Percentiles rank a stretch among this genome's conserved stretches.
These are phyloP conservation scores for Schizophyllum commune DNA, from an alignment of 1,284 basidiomycete genomes.

Conservation along the genomic window DNA sequence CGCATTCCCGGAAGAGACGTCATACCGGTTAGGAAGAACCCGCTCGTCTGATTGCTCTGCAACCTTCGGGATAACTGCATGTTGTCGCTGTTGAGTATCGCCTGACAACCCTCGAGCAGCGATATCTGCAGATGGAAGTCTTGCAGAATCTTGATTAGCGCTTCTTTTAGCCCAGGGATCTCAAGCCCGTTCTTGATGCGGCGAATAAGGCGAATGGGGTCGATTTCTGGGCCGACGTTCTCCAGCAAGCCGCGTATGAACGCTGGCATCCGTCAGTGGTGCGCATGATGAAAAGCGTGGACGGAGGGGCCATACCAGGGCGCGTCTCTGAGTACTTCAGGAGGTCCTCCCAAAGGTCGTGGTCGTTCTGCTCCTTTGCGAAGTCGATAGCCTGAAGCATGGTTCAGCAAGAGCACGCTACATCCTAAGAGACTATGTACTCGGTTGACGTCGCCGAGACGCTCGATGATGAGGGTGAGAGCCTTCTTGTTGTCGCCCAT, in stretches of 20 bases:
- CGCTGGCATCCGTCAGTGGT: conserved; percentile 32
- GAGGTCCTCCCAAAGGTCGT: conserved; percentile 97
- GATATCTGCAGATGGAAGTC: conserved; percentile 92
- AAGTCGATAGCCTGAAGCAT: conserved; percentile 85
- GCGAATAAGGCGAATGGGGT: conserved; percentile 89
- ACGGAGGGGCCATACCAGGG: conserved; percentile 46
- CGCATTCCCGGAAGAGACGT: conserved; percentile 6
- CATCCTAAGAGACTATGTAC: conserved; percentile 26
- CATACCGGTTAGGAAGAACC: conserved; percentile 69
- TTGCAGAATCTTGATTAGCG: conserved; percentile 93
- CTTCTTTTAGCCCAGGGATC: conserved; percentile 90
- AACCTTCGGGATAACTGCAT: conserved; percentile 63
- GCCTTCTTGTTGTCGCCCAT: conserved; percentile 98
- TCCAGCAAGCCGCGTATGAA: conserved; percentile 95
- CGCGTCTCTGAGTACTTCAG: conserved; percentile 90
- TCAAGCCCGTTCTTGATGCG: conserved; percentile 94
- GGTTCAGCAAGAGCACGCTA: neutral
- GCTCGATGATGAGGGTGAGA: conserved; percentile 90
- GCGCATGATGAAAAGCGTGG: neutral
- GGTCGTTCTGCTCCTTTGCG: conserved; percentile 94
- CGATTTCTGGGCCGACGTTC: conserved; percentile 94
- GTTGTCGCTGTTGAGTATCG: conserved; percentile 79
- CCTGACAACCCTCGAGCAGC: conserved; percentile 84
- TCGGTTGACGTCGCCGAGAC: conserved; percentile 86
- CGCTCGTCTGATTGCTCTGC: conserved; percentile 69